Percentiles rank a stretch among this genome's conserved stretches.
These are phyloP conservation scores for Testicularia cyperi DNA, from an alignment of 1,284 basidiomycete species.

Conservation along the genomic window DNA sequence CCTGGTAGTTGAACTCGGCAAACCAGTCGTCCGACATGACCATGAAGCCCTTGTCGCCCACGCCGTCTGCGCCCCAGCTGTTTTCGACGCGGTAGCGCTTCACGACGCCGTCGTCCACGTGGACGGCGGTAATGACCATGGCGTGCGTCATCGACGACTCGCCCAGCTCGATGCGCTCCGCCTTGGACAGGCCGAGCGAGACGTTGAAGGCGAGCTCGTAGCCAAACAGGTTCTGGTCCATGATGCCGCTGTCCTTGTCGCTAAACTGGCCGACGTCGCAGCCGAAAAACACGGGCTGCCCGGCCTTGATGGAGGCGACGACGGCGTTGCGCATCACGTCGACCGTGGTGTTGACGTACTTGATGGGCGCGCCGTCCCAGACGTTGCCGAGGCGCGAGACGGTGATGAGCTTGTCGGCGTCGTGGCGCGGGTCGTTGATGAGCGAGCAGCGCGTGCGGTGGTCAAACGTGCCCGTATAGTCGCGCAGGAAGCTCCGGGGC, in stretches of 20 bases:
- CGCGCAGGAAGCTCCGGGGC: constrained; percentile 69
- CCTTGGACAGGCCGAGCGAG: constrained; percentile 71
- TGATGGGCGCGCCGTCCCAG: constrained; percentile 78
- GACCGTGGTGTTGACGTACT: constrained; percentile 82
- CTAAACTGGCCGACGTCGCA: constrained; percentile 80
- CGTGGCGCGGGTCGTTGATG: constrained; percentile 90
- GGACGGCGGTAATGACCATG: constrained; percentile 61
- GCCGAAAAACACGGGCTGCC: constrained; percentile 89
- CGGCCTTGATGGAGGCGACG: constrained; percentile 74
- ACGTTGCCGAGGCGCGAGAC: constrained; percentile 90
- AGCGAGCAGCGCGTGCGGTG: constrained; percentile 78
- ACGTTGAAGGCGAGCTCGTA: constrained; percentile 67
- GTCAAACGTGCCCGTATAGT: constrained; percentile 62
- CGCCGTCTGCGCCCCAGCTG: constrained; percentile 76
- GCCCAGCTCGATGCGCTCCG: constrained; percentile 76
- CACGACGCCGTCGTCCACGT: constrained; percentile 67
- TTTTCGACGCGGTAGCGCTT: constrained; percentile 93
- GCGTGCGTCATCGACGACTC: constrained; percentile 90
- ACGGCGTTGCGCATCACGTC: constrained; percentile 75
- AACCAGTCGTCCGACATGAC: constrained; percentile 80
- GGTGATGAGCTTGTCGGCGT: constrained; percentile 80
- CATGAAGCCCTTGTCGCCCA: constrained; percentile 84
- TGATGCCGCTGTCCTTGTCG: constrained; percentile 67
- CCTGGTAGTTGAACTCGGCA: constrained; percentile 67
- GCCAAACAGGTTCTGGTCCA: constrained; percentile 81